Base-by-base conservation (phyloP, 306 rosid species). In the Vachellia collinsii region DNA sequence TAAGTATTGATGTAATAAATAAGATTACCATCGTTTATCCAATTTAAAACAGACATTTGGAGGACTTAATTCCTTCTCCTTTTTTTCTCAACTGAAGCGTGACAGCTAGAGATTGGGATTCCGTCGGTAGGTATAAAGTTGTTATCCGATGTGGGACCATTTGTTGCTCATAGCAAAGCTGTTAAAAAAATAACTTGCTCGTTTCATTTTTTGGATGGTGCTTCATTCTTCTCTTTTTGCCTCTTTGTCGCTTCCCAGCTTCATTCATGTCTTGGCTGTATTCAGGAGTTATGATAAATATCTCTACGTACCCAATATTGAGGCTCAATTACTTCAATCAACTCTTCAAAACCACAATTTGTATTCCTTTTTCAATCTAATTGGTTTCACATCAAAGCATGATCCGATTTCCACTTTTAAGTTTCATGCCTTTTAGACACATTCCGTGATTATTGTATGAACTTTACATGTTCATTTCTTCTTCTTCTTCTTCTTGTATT, bases 111-210 rank as follows among this genome's bases (percentile, higher is more conserved):
- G 41, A 29, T 29, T 29, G 3, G 54, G 74, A 66, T 38, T 22
- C 23, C 14, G n/a, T 50, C 10, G 72, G 64, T 58, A 43, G 81
- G 20, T 67, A 78, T 11, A 75, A 66, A 29, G 58, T 75, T 80
- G 67, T 77, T 80, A 70, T 84, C 85, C 67, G 19, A n/a, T n/a
- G 77, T 63, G 81, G 83, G 61, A 8, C 46, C 44, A 67, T n/a
- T 82, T 69, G 46, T 76, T 58, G 12, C 48, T 42, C 3, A 8
- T 12, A 20, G n/a, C 1, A 10, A 39, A 42, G 19, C 3, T 66
- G 42, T 11, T 29, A 29, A 29, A 1, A 29, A 29, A 29, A 53
- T 14, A 11, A 51, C 70, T 43, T 34, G 44, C 12, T 23, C 16
- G 20, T 58, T 14, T 44, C 4, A 0, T 3, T 71, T 78, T 11